A percentile compares a stretch with the other conserved stretches of the same genome.
Conservation (phyloP, 768 basidiomycete genomes). For the Amanita exitialis region DNA sequence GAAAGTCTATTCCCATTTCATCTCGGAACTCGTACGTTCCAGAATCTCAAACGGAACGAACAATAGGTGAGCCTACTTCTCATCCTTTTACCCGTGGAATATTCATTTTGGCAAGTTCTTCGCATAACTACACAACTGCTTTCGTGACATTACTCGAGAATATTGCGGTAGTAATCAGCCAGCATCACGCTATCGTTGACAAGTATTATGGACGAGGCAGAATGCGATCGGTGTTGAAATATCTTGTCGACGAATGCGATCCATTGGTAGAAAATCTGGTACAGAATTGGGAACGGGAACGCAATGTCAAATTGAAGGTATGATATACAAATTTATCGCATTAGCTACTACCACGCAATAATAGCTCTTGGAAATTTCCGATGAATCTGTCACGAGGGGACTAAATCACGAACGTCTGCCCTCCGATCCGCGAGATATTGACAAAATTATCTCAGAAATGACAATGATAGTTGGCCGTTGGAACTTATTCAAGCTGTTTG, state of each 20-base stretch:
- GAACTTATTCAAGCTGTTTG: conserved; percentile 58
- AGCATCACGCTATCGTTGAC: conserved; percentile 95
- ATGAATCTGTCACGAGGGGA: conserved; percentile 22
- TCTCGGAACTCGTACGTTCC: conserved; percentile 80
- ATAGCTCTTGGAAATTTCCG: conserved; percentile 34
- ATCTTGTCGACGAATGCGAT: conserved; percentile 81
- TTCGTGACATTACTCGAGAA: conserved; percentile 91
- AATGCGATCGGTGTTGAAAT: conserved; percentile 71
- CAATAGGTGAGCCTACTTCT: not conserved
- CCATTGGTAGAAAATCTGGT: conserved; percentile 66
- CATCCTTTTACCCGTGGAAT: not conserved
- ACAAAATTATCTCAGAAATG: conserved; percentile 80
- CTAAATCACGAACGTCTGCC: conserved; percentile 36
- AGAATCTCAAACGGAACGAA: conserved; percentile 37
- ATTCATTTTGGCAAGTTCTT: conserved; percentile 64
- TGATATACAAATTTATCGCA: not conserved
- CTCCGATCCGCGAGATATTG: conserved; percentile 84
- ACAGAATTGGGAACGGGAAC: conserved; percentile 87
- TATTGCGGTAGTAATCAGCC: conserved; percentile 92
- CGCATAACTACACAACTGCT: conserved; percentile 83
- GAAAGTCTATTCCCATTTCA: conserved; percentile 86
- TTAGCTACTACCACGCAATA: not conserved
- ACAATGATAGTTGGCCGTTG: conserved; percentile 88
- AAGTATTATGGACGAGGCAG: conserved; percentile 92
- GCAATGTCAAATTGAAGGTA: conserved; percentile 75